Percentiles rank a stretch among this genome's conserved stretches.
Evolutionary conservation across 2,329 filamentous ascomycete genomes (phyloP).

Genomic region (Emmonsiellopsis sp.): DNA sequence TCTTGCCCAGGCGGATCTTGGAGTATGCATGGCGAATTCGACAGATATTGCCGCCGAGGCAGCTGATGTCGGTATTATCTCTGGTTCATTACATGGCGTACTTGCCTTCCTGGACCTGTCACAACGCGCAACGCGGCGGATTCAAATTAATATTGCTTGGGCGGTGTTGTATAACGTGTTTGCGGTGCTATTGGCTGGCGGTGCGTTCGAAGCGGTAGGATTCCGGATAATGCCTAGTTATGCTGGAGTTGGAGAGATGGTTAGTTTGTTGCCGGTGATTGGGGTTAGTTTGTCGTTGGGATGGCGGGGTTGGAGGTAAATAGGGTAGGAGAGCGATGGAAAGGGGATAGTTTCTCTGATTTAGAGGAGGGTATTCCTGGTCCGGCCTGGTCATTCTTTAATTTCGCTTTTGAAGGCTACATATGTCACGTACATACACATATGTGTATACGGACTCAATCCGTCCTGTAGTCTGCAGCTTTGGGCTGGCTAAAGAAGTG

Average conservation of each 20-base stretch:
- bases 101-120: conserved; percentile 50
- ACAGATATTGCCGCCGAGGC: conserved; percentile 58
- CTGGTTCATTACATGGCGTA: conserved; percentile 47
- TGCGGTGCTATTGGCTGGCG: conserved; percentile 58
- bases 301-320: conserved; percentile 10
- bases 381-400: no score
- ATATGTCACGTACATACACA: no score
- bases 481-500: no score
- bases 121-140: conserved; percentile 36
- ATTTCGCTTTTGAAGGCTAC: no score
- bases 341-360: background rate
- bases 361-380: no score
- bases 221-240: conserved; percentile 52
- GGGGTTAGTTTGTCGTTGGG: conserved; percentile 41
- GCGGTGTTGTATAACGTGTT: conserved; percentile 61
- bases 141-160: conserved; percentile 63
- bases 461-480: no score
- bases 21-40: conserved; percentile 56
- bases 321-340: background rate
- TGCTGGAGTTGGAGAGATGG: conserved; percentile 63
- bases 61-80: conserved; percentile 61
- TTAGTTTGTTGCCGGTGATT: conserved; percentile 65
- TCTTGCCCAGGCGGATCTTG: conserved; percentile 60
- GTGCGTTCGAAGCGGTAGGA: conserved; percentile 48
- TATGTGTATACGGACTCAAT: no score